phyloP scores from a whole-genome alignment of 495 filamentous ascomycete species.

The Platismatia glauca region DNA sequence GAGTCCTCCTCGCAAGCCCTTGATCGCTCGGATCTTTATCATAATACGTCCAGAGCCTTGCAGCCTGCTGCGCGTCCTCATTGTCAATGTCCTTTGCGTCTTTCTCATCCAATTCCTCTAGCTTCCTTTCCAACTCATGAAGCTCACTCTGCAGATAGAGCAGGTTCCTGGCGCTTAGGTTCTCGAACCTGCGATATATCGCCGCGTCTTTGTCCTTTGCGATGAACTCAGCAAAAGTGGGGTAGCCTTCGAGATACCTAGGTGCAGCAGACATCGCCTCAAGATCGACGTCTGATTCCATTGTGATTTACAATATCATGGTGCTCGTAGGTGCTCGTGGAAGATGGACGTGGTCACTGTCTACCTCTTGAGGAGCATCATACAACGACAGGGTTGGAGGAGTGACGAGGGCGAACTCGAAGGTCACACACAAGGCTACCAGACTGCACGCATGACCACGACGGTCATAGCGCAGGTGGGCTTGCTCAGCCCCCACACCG shows the following conservation, averaged over 20 bases:
- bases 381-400: too few species aligned
- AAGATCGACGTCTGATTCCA: not conserved
- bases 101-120: conserved; percentile 6
- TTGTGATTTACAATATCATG: not conserved
- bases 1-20: conserved; percentile 1
- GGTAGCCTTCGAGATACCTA: conserved; percentile 16
- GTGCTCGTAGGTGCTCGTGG: too few species aligned
- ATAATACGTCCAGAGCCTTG: conserved; percentile 11
- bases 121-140: conserved; percentile 15
- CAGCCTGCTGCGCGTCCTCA: conserved; percentile 1
- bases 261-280: not conserved
- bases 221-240: conserved; percentile 22
- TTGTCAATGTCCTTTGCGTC: conserved; percentile 12
- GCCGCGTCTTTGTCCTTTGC: conserved; percentile 22
- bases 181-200: conserved; percentile 22
- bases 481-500: too few species aligned
- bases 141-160: conserved; percentile 27
- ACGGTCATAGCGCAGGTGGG: too few species aligned
- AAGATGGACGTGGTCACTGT: too few species aligned
- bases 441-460: too few species aligned
- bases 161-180: conserved; percentile 21
- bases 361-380: too few species aligned
- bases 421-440: too few species aligned
- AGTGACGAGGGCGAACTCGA: too few species aligned
- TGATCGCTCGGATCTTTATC: not conserved